Base-by-base conservation (phyloP, 352 stramenopile genomes). In the Phytophthora idaei region DNA sequence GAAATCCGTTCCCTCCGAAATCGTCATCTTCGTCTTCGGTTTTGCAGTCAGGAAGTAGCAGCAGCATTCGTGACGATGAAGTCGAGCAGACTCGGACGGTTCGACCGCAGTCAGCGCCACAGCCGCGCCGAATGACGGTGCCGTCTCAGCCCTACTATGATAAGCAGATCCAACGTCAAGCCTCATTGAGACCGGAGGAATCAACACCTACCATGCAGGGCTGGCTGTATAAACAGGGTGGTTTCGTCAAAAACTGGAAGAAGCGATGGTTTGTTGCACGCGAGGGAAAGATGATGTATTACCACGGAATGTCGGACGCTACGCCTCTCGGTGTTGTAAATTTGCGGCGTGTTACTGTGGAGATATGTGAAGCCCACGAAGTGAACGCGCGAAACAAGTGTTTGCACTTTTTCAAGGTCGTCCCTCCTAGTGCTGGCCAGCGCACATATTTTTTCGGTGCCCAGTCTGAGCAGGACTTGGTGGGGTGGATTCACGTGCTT, bases 171-270 rank as follows among this genome's bases (percentile, higher is more conserved):
- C 54, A 58, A 27, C 48, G 60, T 3, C 64, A 74, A 11, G 44
- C 62, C 17, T 69, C 77, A 32, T 69, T 17, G 37, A 55, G 46
- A 39, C 59, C 56, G 8, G 70, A 78, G 36, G 62, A 81, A 39
- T 27, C 69, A 34, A 75, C 61, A 14, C 68, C 69, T 47, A 79
- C 73, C 2, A 86, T 88, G 74, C 88, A 90, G 69, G 84, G 83
- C 4, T 92, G 81, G 80, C 54, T 93, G 42, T 85, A 86, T 49
- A 92, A 93, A 41, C 78, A 92, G 63, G 87, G 83, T 36, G 87
- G 87, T 2, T 92, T 95, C 28, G 78, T 95, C 25, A 89, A 90
- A 49, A 93, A 89, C 71, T 95, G 87, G 87, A 95, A 92, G 62
- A 88, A 88, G 45, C 77, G 87, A 45, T 95, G 87, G 87, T 93